Conservation (phyloP, 768 basidiomycete species). For the Pleurotus pulmonarius region DNA sequence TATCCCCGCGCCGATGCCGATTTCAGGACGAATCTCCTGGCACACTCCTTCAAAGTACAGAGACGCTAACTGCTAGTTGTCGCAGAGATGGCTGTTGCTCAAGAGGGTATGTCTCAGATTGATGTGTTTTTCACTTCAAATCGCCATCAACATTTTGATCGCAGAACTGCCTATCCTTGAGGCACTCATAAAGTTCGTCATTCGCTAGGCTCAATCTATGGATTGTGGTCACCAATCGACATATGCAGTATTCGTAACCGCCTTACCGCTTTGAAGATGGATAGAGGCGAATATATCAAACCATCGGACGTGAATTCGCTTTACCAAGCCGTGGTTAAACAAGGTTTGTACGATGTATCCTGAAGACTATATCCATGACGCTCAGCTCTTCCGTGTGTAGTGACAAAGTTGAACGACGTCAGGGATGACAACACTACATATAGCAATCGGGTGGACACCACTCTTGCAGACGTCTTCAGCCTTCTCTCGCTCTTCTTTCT, state of each 20-base stretch:
- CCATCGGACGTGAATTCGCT: conserved; percentile 90
- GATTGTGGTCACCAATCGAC: conserved; percentile 14
- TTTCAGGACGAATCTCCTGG: neutral
- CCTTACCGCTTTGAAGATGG: conserved; percentile 90
- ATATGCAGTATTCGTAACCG: conserved; percentile 83
- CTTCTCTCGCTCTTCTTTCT: conserved; percentile 96
- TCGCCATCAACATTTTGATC: conserved; percentile 22
- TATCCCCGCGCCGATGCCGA: neutral
- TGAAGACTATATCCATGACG: neutral
- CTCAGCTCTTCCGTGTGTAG: conserved; percentile 29
- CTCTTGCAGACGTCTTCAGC: conserved; percentile 93
- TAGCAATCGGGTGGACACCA: conserved; percentile 92
- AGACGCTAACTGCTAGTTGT: neutral
- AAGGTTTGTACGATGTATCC: conserved; percentile 51
- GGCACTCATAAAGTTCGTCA: conserved; percentile 81
- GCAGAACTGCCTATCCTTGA: conserved; percentile 92
- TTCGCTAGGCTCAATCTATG: conserved; percentile 14
- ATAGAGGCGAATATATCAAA: conserved; percentile 89
- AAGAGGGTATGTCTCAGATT: conserved; percentile 56
- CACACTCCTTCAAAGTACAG: neutral
- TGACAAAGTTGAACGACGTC: conserved; percentile 89
- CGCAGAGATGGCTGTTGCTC: conserved; percentile 67
- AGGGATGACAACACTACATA: conserved; percentile 72
- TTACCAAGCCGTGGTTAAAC: conserved; percentile 90
- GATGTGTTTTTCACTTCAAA: conserved; percentile 10